Conservation (phyloP, 208 protist species). For the Leishmania lainsoni region DNA sequence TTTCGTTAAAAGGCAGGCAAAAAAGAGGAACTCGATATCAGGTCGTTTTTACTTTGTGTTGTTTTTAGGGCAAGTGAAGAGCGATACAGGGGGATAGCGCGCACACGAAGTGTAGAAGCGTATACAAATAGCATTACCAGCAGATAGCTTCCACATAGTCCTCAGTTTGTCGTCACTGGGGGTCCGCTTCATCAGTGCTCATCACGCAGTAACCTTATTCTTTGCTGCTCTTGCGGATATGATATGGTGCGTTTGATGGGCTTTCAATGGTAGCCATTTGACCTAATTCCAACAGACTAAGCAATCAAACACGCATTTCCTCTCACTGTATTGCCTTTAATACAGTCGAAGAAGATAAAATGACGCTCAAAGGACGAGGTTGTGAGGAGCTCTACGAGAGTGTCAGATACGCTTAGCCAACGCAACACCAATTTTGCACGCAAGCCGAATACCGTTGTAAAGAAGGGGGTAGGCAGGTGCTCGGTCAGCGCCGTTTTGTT, state of each 20-base stretch:
- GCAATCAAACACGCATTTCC: background rate
- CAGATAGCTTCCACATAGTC: background rate
- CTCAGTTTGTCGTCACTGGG: background rate
- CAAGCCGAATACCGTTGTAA: conserved; percentile 80
- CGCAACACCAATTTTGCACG: conserved; percentile 72
- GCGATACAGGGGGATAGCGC: background rate
- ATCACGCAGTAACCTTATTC: background rate
- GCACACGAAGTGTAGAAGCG: background rate
- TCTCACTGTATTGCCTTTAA: background rate
- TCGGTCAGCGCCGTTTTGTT: conserved; percentile 72
- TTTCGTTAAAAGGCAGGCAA: background rate
- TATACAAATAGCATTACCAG: background rate
- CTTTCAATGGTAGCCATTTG: background rate
- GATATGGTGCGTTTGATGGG: background rate
- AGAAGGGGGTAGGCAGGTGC: conserved; percentile 76
- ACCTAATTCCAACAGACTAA: background rate
- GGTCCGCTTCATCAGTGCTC: background rate
- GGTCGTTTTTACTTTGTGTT: background rate
- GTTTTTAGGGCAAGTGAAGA: background rate
- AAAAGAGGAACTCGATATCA: background rate
- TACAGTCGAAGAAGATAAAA: background rate
- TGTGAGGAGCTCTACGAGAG: background rate
- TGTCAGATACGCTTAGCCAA: conserved; percentile 67
- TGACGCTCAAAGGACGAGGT: background rate
- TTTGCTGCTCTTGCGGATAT: background rate